phyloP scores from a whole-genome alignment of 1,139 yeast genomes.

The Blastobotrys malaysiensis region DNA sequence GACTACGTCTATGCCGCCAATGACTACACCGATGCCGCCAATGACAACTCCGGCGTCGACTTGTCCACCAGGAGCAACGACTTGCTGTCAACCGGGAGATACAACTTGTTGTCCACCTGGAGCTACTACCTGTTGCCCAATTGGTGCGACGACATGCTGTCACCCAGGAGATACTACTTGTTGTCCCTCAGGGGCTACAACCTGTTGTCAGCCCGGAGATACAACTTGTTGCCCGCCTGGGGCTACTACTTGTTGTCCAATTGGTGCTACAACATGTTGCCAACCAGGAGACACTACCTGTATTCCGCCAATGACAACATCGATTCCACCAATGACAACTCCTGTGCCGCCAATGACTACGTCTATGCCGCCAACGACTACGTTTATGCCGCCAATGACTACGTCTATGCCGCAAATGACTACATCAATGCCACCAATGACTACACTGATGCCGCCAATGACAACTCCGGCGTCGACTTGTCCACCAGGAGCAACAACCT shows the following conservation, averaged over 20 bases:
- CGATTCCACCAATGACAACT: too few relatives aligned
- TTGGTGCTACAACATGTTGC: background rate
- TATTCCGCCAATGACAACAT: background rate
- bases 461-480: background rate
- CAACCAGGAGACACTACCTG: constrained; percentile 1
- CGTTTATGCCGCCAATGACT: too few relatives aligned
- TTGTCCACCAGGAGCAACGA: background rate
- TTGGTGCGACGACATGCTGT: too few relatives aligned
- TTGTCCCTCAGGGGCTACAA: background rate
- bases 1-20: constrained; percentile 1
- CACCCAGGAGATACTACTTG: too few relatives aligned
- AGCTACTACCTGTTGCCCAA: background rate
- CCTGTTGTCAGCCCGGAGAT: background rate
- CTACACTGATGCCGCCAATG: background rate
- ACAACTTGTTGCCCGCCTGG: background rate
- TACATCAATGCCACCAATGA: too few relatives aligned
- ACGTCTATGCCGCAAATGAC: too few relatives aligned
- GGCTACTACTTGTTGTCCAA: background rate
- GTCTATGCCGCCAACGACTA: too few relatives aligned
- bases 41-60: background rate
- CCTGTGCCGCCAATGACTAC: background rate
- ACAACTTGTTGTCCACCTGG: background rate
- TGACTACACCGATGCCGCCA: constrained; percentile 1
- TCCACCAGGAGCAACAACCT: background rate
- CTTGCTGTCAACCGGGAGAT: background rate